Conservation (phyloP, 495 filamentous ascomycete species). For the Bacidia rubella region DNA sequence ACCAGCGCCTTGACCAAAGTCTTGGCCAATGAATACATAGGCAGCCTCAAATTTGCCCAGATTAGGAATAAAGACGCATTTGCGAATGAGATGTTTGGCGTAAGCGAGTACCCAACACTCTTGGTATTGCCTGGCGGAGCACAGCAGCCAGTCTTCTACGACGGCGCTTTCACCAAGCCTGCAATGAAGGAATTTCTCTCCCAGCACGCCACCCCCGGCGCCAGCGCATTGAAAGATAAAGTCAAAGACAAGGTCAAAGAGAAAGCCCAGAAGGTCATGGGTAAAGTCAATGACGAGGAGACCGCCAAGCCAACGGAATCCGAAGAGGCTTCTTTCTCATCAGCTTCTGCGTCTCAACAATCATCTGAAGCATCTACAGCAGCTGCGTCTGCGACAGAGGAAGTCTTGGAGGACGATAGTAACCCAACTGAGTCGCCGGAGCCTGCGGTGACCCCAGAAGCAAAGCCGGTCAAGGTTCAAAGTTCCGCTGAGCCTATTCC, state of each 20-base stretch:
- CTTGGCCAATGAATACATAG: constrained; percentile 85
- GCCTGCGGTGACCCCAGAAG: constrained; percentile 27
- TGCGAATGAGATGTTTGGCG: constrained; percentile 58
- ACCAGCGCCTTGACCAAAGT: constrained; percentile 71
- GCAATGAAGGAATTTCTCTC: constrained; percentile 72
- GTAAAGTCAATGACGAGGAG: constrained; percentile 31
- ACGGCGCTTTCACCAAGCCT: constrained; percentile 78
- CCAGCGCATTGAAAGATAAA: constrained; percentile 50
- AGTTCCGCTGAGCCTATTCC: constrained; percentile 29
- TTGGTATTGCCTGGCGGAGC: constrained; percentile 67
- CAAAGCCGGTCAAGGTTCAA: constrained; percentile 36
- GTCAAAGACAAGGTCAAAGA: constrained; percentile 26
- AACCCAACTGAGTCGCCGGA: constrained; percentile 35
- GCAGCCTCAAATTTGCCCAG: constrained; percentile 67
- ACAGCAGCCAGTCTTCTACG: constrained; percentile 53
- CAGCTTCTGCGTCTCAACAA: constrained; percentile 28
- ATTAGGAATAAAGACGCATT: constrained; percentile 69
- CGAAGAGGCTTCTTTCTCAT: constrained; percentile 26
- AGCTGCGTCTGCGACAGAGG: constrained; percentile 24
- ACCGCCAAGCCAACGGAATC: constrained; percentile 9
- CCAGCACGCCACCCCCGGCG: constrained; percentile 48
- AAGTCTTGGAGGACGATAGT: constrained; percentile 29
- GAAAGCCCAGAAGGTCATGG: constrained; percentile 20
- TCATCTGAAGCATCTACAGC: constrained; percentile 23
- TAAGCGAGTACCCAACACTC: constrained; percentile 66